Conservation (phyloP, 1,284 basidiomycete genomes). For the Chalciporus sp. region DNA sequence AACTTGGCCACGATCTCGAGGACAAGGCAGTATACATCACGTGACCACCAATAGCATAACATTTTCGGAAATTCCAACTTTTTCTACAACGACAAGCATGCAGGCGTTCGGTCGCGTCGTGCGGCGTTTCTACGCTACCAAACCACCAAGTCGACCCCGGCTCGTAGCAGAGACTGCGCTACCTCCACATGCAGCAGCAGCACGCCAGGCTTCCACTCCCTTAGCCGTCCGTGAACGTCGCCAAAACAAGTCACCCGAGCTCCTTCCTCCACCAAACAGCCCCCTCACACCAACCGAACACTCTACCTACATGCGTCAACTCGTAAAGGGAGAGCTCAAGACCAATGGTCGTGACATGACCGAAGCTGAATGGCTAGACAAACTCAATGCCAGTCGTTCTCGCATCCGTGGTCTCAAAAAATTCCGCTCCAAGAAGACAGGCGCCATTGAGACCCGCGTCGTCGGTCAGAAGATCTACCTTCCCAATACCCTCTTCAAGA, state of each 20-base stretch:
- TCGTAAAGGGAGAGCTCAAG: conserved; percentile 53
- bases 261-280: conserved; percentile 42
- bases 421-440: conserved; percentile 39
- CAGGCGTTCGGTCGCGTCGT: conserved; percentile 32
- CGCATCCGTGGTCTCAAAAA: conserved; percentile 66
- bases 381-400: conserved; percentile 55
- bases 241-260: conserved; percentile 47
- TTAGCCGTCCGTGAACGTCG: conserved; percentile 73
- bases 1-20: not conserved
- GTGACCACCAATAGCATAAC: not conserved
- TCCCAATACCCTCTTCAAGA: conserved; percentile 82
- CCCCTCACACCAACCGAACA: conserved; percentile 68
- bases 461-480: conserved; percentile 86
- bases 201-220: conserved; percentile 68
- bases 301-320: conserved; percentile 57
- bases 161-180: conserved; percentile 37
- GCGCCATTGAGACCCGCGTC: conserved; percentile 49
- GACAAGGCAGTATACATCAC: not conserved
- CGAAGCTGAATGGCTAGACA: conserved; percentile 57
- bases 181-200: conserved; percentile 49
- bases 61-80: not conserved
- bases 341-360: conserved; percentile 45
- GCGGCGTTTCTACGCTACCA: conserved; percentile 54
- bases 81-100: conserved; percentile 19
- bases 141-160: conserved; percentile 19